Percentiles rank a stretch among this genome's conserved stretches.
Conservation (phyloP, 73 alveolate genomes). For the Blepharisma stoltei region DNA sequence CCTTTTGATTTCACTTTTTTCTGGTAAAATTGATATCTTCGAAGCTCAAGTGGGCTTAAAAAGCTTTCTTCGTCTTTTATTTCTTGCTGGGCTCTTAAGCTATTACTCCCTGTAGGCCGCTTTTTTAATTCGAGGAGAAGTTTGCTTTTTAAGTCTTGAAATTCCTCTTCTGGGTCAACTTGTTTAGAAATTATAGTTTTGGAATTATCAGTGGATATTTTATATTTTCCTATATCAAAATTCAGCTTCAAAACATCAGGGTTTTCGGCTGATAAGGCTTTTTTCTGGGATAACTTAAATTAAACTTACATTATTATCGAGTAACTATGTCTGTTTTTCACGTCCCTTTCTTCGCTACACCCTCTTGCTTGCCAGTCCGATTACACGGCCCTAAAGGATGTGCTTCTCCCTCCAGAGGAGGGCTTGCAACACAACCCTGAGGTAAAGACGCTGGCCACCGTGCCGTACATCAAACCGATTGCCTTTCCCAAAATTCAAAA, state of each 20-base stretch:
- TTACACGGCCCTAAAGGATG: too few species aligned
- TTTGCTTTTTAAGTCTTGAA: constrained; percentile 2
- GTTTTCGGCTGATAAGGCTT: not conserved
- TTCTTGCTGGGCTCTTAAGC: constrained; percentile 33
- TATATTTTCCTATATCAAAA: not conserved
- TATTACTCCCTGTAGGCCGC: constrained; percentile 30
- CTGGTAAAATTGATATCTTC: constrained; percentile 28
- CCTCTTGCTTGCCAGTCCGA: too few species aligned
- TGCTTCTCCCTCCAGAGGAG: too few species aligned
- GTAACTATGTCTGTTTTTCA: too few species aligned
- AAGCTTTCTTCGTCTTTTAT: constrained; percentile 30
- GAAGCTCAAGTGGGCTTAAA: constrained; percentile 28
- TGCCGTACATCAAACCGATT: too few species aligned
- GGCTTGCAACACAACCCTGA: too few species aligned
- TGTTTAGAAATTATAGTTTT: not conserved
- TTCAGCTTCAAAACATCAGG: too few species aligned
- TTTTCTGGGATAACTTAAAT: constrained; percentile 16
- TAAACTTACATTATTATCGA: too few species aligned
- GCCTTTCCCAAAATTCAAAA: too few species aligned
- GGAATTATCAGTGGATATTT: not conserved
- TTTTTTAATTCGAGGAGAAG: constrained; percentile 14
- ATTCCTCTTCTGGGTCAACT: constrained; percentile 5
- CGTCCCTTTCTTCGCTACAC: too few species aligned
- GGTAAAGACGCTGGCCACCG: too few species aligned
- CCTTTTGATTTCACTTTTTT: constrained; percentile 37